These are phyloP conservation scores for Exophiala spinifera DNA, from an alignment of 2,329 filamentous ascomycete species.

Conservation along the genomic window DNA sequence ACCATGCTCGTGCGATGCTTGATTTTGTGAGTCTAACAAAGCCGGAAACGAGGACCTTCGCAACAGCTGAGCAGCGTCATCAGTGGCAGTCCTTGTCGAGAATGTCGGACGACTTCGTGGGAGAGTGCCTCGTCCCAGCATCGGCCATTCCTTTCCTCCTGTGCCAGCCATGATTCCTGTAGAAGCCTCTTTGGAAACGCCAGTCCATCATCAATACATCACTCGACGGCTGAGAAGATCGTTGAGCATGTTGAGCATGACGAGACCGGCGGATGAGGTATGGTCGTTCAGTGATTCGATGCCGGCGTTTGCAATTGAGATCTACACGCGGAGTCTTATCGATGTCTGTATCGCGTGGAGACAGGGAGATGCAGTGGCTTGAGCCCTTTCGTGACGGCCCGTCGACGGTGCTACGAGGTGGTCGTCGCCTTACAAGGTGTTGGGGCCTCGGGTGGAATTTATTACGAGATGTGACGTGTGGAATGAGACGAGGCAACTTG, in stretches of 20 bases:
- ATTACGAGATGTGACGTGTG: neutral
- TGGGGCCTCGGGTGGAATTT: neutral
- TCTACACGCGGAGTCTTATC: too few species aligned
- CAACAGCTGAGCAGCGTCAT: slow-evolving; percentile 44
- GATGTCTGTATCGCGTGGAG: too few species aligned
- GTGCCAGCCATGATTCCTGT: slow-evolving; percentile 18
- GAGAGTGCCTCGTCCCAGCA: slow-evolving; percentile 21
- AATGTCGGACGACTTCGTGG: slow-evolving; percentile 41
- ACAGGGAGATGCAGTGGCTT: neutral
- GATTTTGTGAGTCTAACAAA: slow-evolving; percentile 6
- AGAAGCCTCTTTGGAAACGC: neutral
- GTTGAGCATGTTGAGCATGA: neutral
- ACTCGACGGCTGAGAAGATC: neutral
- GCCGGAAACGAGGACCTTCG: slow-evolving; percentile 35
- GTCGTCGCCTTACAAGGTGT: neutral
- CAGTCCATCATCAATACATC: slow-evolving; percentile 18
- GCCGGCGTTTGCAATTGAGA: neutral
- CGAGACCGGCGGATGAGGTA: too few species aligned
- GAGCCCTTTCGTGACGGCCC: neutral
- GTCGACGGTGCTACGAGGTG: neutral
- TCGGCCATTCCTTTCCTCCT: slow-evolving; percentile 23
- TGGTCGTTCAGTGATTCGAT: too few species aligned
- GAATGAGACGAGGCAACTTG: too few species aligned
- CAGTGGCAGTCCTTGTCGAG: slow-evolving; percentile 43
- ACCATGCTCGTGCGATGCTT: slow-evolving; percentile 9